Conservation (phyloP, 2,329 filamentous ascomycete species). For the Byssoonygena ceratinophila region DNA sequence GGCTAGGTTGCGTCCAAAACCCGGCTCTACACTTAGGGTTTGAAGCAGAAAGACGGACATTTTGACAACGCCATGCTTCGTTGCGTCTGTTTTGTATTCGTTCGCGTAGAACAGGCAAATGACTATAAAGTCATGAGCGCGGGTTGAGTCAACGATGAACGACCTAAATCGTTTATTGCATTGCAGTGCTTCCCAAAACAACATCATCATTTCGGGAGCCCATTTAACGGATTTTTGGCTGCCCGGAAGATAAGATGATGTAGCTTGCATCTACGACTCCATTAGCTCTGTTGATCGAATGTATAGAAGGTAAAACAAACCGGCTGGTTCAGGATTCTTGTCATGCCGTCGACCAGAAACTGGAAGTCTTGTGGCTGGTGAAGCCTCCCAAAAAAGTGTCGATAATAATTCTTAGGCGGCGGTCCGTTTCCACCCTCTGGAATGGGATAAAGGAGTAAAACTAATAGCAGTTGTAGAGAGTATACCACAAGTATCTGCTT, state of each 20-base stretch:
- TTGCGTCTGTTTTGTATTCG: constrained; percentile 72
- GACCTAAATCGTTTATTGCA: constrained; percentile 96
- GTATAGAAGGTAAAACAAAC: constrained; percentile 28
- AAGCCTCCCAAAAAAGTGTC: constrained; percentile 79
- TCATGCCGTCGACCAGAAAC: constrained; percentile 92
- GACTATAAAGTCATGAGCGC: constrained; percentile 85
- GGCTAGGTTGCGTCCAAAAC: constrained; percentile 83
- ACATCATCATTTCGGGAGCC: constrained; percentile 88
- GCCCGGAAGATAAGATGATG: constrained; percentile 76
- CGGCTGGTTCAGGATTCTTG: constrained; percentile 80
- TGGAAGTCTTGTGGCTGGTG: constrained; percentile 95
- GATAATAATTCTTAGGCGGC: constrained; percentile 78
- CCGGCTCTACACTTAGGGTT: constrained; percentile 83
- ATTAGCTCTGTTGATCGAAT: constrained; percentile 15
- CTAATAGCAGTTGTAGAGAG: constrained; percentile 79
- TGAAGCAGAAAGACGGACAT: constrained; percentile 98
- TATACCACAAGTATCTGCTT: constrained; percentile 87
- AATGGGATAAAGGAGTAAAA: constrained; percentile 74
- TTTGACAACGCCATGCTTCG: constrained; percentile 82
- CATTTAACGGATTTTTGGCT: constrained; percentile 71
- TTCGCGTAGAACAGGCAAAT: constrained; percentile 86
- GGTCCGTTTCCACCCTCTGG: constrained; percentile 59
- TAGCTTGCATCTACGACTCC: constrained; percentile 58
- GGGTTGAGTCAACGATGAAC: constrained; percentile 91
- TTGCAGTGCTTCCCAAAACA: constrained; percentile 95